Base-by-base conservation (phyloP, 129 eudicot genomes). In the Flaveria sonorensis region DNA sequence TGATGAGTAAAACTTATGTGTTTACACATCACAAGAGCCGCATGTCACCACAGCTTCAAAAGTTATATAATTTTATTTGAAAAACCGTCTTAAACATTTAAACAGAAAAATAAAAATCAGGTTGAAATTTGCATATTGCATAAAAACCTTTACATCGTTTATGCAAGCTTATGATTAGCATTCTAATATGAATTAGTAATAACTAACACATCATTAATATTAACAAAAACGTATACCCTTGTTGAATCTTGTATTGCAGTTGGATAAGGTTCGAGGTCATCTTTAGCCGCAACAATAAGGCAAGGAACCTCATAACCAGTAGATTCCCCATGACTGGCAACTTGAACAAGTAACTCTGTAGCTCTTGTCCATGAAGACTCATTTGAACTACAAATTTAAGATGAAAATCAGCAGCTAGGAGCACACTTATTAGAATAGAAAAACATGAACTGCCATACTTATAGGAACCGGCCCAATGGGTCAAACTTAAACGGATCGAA, bases 261-360 rank as follows among this genome's bases (percentile, higher is more conserved):
- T 74, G 86, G 77, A 77, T 86, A 88, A 36, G 97, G 89, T 72
- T 89, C 97, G 26, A 91, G 90, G 81, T 91, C 97, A 71, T 91
- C 96, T 83, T 94, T 94, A 39, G 96, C 94, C 40, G 99, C 90
- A 78, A 91, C 89, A 55, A 94, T 94, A 60, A 94, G 97, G 78
- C 96, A 94, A 51, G 99, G 97, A 52, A 88, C 92, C 90, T 94
- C 97, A 75, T 83, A 87, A 45, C 97, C 99, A 79, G 90, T 84
- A 18, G 92, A 69, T 83, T 94, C 99, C 36, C 99, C 97, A 13
- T 86, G 92, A 76, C 93, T 85, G 6, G 99, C 97, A 79, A 94
- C 99, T 79, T 94, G 92, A 68, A 91, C 88, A 57, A 94, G 94
- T 81, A 94, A 83, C 70, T 89, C 96, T 16, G 96, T 85, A 18